Base-by-base conservation (phyloP, 768 basidiomycete genomes). In the Termitomyces titanicus region DNA sequence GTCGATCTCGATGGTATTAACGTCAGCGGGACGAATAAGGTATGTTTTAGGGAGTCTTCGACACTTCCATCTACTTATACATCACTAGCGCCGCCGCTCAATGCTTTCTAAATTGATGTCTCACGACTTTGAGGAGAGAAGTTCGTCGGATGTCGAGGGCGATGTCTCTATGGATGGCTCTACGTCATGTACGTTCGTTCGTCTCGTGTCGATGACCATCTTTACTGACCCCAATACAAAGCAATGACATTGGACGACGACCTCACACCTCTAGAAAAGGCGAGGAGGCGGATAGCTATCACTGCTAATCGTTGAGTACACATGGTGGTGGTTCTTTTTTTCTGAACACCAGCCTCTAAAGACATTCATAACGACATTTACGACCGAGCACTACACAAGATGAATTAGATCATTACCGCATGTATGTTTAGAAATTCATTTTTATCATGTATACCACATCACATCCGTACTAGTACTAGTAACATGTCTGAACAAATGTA, bases 261-360 rank as follows among this genome's bases (percentile, higher is more conserved):
- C 54, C 61, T 91, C 25, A 77, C 88, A 5, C 89, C 89, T 0
- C 70, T 91, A 34, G 89, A 91, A 68, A 78, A 80, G 60, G 89
- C 86, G 33, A 74, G 84, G 29, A 71, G 79, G 54, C 77, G 84
- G 48, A 79, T 75, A 61, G 79, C 39, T 46, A 20, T 5, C 13
- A 34, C 39, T 46, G 22, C 9, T 17, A 34, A 37, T 24, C 45
- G 42, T 38, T 59, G 20, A 57, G 15, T 15, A 12, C 11, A 12
- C 11, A 35, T 18, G 8, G 38, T 17, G 17, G 29, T 33, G 7
- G 31, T 12, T 37, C n/a, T 7, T 27, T 7, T 27, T n/a, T 27
- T 11, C 15, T 18, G 1, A 35, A 13, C 12, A 17, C 29, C 15
- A 10, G 15, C 17, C 10, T 35, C 17, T 24, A 35, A 15, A 3